Evolutionary conservation across 495 filamentous ascomycete genomes (phyloP), one percentile per base, ranked within the genome.

Genomic region (Neurospora intermedia): DNA sequence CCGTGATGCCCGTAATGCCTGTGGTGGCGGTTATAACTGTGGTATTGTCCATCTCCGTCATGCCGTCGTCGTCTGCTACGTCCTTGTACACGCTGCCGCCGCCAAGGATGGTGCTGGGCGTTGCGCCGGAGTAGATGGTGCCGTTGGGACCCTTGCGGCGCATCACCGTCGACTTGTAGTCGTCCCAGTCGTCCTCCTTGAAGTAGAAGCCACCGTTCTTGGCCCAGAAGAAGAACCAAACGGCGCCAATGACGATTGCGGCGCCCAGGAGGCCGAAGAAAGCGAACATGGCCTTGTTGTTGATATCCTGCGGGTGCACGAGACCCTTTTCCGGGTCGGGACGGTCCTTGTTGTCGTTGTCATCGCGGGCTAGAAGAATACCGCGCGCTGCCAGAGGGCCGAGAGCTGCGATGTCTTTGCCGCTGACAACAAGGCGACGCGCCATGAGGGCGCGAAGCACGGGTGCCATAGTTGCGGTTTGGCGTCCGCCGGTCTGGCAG

Each of bases 191-290:
- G 69, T 88, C 85, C 72, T 93, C 83, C 20, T 86, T 87, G 86
- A 92, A 99, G 73, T 90, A 82, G 83, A 98, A 98, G 3, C 96
- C 96, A 76, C 95, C 96, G 79, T 98, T 96, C 82, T 92, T 94
- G 71, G 94, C 94, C 92, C 92, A 96, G 88, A 98, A 97, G 87
- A 98, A 99, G 84, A 98, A 97, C 96, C 96, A 99, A 74, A 98
- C 92, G 27, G 83, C 85, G 0, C 86, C 88, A 27, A 94, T 74
- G 41, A 94, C 93, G 80, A 98, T 91, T 23, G 83, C 89, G 4
- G 88, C 90, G 41, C 93, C 93, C 71, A 98, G 86, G 39, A 98
- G 78, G 10, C 91, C 96, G 77, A 99, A 97, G 5, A 98, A 84
- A 8, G 89, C 90, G 80, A 97, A 89, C 69, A 97, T 85, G 69